Percentiles rank a stretch among this genome's conserved stretches.
Evolutionary conservation across 768 basidiomycete species (phyloP).

Genomic region (Lactarius vividus): DNA sequence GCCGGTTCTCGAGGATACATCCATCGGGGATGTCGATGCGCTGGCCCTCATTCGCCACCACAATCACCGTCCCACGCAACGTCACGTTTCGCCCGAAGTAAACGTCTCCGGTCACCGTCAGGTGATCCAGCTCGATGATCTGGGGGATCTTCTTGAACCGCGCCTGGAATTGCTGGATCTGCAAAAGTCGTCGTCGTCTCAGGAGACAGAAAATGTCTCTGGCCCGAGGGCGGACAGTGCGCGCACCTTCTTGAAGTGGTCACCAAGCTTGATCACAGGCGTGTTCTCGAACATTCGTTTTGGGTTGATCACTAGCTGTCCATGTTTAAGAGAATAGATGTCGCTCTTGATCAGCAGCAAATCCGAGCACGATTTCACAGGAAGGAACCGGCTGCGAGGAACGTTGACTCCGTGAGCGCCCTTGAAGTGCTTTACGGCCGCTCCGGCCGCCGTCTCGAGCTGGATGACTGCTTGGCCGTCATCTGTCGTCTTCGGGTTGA

Average conservation of each 20-base stretch:
- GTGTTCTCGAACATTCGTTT: slow-evolving; percentile 80
- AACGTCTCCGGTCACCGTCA: slow-evolving; percentile 91
- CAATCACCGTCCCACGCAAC: slow-evolving; percentile 84
- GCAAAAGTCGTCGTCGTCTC: slow-evolving; percentile 1
- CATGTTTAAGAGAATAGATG: slow-evolving; percentile 87
- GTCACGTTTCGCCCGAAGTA: slow-evolving; percentile 86
- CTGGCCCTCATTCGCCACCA: slow-evolving; percentile 76
- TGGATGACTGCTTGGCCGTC: slow-evolving; percentile 82
- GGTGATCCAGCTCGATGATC: slow-evolving; percentile 88
- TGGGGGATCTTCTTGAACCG: slow-evolving; percentile 93
- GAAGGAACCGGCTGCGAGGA: slow-evolving; percentile 90
- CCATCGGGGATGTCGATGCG: slow-evolving; percentile 76
- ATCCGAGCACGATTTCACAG: slow-evolving; percentile 86
- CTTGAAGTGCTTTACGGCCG: slow-evolving; percentile 91
- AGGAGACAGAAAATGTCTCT: background rate
- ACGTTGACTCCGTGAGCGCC: slow-evolving; percentile 94
- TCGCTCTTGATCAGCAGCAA: slow-evolving; percentile 88
- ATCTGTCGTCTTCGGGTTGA: slow-evolving; percentile 86
- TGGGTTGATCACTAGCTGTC: slow-evolving; percentile 82
- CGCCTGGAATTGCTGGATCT: slow-evolving; percentile 89
- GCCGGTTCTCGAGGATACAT: slow-evolving; percentile 64
- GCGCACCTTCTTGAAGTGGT: slow-evolving; percentile 91
- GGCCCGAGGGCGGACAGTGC: background rate
- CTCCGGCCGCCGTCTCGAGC: slow-evolving; percentile 67
- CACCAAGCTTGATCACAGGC: slow-evolving; percentile 96